These are phyloP conservation scores for Diaporthe eres DNA, from an alignment of 2,329 filamentous ascomycete genomes.

Conservation along the genomic window DNA sequence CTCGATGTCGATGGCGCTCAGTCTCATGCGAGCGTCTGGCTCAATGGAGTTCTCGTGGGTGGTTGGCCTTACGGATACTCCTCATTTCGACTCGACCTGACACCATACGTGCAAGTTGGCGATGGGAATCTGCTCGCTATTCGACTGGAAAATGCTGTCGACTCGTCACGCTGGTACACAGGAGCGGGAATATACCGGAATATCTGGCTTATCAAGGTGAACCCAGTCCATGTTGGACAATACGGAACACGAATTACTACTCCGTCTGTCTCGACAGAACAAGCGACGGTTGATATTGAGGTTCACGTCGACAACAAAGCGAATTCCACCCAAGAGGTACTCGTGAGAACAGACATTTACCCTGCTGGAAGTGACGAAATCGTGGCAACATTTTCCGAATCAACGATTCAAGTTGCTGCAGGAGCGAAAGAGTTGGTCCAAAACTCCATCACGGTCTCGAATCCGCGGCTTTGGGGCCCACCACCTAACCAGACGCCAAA, in stretches of 20 bases:
- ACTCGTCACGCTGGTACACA: constrained; percentile 68
- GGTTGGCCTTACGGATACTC: constrained; percentile 67
- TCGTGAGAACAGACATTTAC: constrained; percentile 58
- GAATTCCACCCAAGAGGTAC: constrained; percentile 49
- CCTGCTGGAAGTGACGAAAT: constrained; percentile 46
- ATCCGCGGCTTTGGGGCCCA: constrained; percentile 64
- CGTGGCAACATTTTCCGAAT: constrained; percentile 52
- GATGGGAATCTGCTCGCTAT: constrained; percentile 61
- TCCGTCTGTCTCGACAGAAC: constrained; percentile 57
- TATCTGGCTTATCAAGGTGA: constrained; percentile 65
- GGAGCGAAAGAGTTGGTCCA: constrained; percentile 53
- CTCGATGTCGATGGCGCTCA: constrained; percentile 67
- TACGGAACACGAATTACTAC: constrained; percentile 65
- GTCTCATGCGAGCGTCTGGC: constrained; percentile 65
- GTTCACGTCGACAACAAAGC: constrained; percentile 63
- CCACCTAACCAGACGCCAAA: constrained; percentile 61
- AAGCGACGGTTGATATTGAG: constrained; percentile 60
- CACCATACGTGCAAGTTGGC: constrained; percentile 54
- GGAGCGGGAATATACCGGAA: constrained; percentile 68
- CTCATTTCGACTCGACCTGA: constrained; percentile 65
- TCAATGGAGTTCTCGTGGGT: constrained; percentile 64
- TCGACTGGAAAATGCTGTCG: constrained; percentile 62
- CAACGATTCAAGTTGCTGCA: constrained; percentile 48
- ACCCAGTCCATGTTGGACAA: constrained; percentile 62
- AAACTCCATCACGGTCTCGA: constrained; percentile 51